phyloP scores from a whole-genome alignment of 2,329 filamentous ascomycete genomes.

The Lachnellula cervina region DNA sequence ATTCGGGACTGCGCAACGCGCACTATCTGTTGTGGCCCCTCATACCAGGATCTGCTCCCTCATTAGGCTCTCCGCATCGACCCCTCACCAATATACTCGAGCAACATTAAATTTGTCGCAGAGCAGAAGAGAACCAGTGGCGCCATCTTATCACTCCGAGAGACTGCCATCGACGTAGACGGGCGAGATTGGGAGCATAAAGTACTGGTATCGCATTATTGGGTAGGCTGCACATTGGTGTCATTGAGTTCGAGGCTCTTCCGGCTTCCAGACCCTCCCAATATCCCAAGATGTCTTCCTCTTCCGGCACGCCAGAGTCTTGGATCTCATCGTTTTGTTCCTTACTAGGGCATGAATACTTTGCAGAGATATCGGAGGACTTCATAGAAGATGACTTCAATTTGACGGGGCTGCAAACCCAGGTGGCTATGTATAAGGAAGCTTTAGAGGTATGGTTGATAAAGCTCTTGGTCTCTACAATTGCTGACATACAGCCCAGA shows the following conservation, averaged over 20 bases:
- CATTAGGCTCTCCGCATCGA: neutral
- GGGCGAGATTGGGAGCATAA: neutral
- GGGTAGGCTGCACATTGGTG: neutral
- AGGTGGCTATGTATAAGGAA: conserved; percentile 99
- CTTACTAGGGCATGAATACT: conserved; percentile 94
- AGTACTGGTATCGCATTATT: neutral
- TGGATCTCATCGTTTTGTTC: conserved; percentile 99
- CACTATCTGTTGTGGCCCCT: neutral
- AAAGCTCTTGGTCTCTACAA: neutral
- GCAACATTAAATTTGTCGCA: neutral
- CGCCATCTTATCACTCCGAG: neutral
- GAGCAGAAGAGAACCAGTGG: neutral
- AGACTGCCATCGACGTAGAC: neutral
- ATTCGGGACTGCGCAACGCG: neutral
- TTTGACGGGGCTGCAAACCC: conserved; percentile 86
- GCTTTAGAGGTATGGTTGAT: conserved; percentile 66
- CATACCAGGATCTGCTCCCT: neutral
- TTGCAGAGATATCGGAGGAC: conserved; percentile 96
- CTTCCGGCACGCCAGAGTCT: conserved; percentile 56
- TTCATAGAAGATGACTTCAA: conserved; percentile 99
- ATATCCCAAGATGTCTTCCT: conserved; percentile 28
- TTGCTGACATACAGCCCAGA: conserved; percentile 43
- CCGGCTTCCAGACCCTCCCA: neutral
- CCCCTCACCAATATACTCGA: conserved; percentile 3
- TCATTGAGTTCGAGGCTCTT: neutral